A percentile compares a stretch with the other conserved stretches of the same genome.
Evolutionary conservation across 2,329 filamentous ascomycete genomes (phyloP).

Genomic region (Davidsoniella eucalypti): DNA sequence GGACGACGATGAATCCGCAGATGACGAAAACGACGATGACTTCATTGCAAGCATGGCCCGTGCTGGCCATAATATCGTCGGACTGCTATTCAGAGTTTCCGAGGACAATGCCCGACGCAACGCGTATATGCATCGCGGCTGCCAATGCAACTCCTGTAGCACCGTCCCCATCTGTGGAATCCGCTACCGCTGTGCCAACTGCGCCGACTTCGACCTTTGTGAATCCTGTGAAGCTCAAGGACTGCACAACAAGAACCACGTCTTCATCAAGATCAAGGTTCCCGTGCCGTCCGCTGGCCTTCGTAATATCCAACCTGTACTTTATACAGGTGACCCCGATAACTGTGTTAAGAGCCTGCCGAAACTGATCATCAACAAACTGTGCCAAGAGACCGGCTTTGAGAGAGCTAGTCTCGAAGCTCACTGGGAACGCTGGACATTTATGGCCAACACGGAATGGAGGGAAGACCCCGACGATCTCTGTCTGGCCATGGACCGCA

Average conservation of each 20-base stretch:
- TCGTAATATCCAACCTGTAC: constrained; percentile 63
- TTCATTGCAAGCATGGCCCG: constrained; percentile 32
- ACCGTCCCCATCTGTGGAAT: constrained; percentile 80
- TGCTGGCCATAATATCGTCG: constrained; percentile 65
- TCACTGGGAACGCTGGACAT: constrained; percentile 93
- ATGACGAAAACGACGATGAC: constrained; percentile 22
- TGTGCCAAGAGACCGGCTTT: constrained; percentile 58
- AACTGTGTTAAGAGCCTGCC: constrained; percentile 52
- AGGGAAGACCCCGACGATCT: constrained; percentile 63
- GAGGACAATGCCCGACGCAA: constrained; percentile 81
- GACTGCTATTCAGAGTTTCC: constrained; percentile 76
- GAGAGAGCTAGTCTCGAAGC: constrained; percentile 81
- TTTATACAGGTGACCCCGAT: constrained; percentile 77
- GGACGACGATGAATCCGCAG: constrained; percentile 21
- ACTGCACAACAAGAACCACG: constrained; percentile 72
- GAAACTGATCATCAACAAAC: constrained; percentile 46
- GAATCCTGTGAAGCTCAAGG: constrained; percentile 74
- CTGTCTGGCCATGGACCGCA: constrained; percentile 71
- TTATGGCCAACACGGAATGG: constrained; percentile 78
- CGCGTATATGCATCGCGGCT: constrained; percentile 81
- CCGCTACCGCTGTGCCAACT: constrained; percentile 89
- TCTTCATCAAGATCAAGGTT: constrained; percentile 91
- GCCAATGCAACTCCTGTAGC: constrained; percentile 80
- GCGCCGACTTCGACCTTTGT: constrained; percentile 88
- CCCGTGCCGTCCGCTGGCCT: constrained; percentile 74